phyloP scores from a whole-genome alignment of 192 early-diverging fungal genomes.

The Funneliformis mosseae region DNA sequence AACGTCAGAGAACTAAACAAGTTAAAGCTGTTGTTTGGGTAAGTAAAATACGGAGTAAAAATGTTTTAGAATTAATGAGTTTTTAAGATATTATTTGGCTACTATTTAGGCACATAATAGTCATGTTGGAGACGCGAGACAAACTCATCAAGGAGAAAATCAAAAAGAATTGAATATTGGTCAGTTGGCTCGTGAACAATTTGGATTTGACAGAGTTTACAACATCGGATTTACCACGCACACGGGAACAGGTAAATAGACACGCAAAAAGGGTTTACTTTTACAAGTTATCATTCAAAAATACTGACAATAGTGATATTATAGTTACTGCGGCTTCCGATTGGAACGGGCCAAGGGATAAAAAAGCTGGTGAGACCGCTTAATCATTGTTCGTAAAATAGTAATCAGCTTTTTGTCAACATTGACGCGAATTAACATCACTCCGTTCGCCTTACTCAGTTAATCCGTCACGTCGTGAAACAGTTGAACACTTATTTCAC shows the following conservation, averaged over 20 bases:
- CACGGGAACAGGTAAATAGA: background rate
- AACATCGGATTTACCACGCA: conserved; percentile 16
- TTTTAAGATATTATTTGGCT: background rate
- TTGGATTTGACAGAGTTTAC: background rate
- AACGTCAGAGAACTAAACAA: background rate
- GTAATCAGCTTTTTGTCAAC: background rate
- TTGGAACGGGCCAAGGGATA: background rate
- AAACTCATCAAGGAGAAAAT: background rate
- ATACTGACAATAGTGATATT: background rate
- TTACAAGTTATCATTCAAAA: background rate
- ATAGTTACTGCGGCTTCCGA: conserved; percentile 7
- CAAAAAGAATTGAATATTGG: conserved; percentile 17
- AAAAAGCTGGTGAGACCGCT: background rate
- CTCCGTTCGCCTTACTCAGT: background rate
- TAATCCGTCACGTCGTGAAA: background rate
- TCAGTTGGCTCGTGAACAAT: conserved; percentile 1
- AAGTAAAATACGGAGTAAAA: background rate
- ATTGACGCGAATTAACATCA: background rate
- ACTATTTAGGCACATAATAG: conserved; percentile 15
- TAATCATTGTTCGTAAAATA: background rate
- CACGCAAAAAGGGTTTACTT: background rate
- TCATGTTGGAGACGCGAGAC: conserved; percentile 9
- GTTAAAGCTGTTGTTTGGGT: conserved; percentile 24
- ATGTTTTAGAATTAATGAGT: background rate
- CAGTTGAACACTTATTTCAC: conserved; percentile 18